Conservation (phyloP, 371 early-diverging fungal species). For the Parasitella parasitica region DNA sequence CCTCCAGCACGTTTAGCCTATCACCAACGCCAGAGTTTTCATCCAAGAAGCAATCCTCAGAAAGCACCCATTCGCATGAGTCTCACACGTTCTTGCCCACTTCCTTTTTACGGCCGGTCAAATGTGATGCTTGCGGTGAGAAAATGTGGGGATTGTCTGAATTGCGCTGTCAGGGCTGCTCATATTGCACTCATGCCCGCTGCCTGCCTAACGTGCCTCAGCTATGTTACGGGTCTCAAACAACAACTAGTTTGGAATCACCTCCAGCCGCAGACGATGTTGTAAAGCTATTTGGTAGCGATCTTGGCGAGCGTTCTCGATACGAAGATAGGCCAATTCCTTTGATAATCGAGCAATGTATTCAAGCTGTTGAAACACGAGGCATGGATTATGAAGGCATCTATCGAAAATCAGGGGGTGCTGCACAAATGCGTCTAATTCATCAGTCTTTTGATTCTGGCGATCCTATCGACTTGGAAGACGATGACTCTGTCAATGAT, state of each 20-base stretch:
- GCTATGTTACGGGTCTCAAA: slow-evolving; percentile 25
- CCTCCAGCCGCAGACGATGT: not conserved
- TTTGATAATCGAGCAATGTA: slow-evolving; percentile 71
- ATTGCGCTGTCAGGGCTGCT: slow-evolving; percentile 62
- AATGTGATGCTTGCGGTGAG: slow-evolving; percentile 84
- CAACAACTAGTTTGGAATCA: slow-evolving; percentile 19
- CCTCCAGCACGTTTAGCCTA: slow-evolving; percentile 7
- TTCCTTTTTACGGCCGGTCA: slow-evolving; percentile 65
- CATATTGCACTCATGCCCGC: slow-evolving; percentile 29
- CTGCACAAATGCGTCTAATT: slow-evolving; percentile 75
- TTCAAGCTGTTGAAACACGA: slow-evolving; percentile 74
- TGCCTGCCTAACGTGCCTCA: slow-evolving; percentile 42
- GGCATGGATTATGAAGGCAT: slow-evolving; percentile 90
- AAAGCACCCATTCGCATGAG: slow-evolving; percentile 30
- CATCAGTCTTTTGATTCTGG: slow-evolving; percentile 52
- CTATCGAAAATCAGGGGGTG: slow-evolving; percentile 90
- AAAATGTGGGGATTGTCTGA: slow-evolving; percentile 85
- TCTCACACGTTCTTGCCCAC: slow-evolving; percentile 65
- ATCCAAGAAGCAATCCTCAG: slow-evolving; percentile 18
- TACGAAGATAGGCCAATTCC: slow-evolving; percentile 57
- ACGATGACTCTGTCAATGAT: slow-evolving; percentile 55
- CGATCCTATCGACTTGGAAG: slow-evolving; percentile 50
- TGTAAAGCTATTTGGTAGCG: slow-evolving; percentile 34
- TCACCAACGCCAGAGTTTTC: not conserved
- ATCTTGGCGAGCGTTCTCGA: slow-evolving; percentile 25